Evolutionary conservation across 805 yeast species (phyloP).

Genomic region (Candida pseudofarinosa): DNA sequence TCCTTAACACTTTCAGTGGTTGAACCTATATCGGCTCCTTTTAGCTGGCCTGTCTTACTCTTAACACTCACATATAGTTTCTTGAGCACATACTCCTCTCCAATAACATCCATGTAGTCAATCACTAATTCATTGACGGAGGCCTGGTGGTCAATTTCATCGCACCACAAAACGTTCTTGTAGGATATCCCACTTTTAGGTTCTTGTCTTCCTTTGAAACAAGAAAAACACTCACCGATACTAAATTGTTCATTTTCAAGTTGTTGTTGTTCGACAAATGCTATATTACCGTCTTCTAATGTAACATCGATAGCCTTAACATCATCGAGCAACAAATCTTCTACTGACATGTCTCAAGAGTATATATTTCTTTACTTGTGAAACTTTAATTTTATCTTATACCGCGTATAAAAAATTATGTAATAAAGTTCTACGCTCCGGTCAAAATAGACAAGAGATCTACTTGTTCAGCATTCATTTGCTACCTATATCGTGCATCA

Average conservation of each 20-base stretch:
- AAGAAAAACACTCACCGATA: not conserved
- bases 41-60: not conserved
- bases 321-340: slow-evolving; percentile 10
- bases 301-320: slow-evolving; percentile 7
- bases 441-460: too few relatives aligned
- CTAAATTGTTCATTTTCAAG: not conserved
- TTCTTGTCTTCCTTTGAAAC: not conserved
- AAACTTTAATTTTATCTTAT: slow-evolving; percentile 3
- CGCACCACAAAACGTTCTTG: slow-evolving; percentile 23
- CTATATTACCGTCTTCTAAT: slow-evolving; percentile 8
- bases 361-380: slow-evolving; percentile 14
- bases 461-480: too few relatives aligned
- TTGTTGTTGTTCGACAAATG: slow-evolving; percentile 10
- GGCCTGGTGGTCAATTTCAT: slow-evolving; percentile 7
- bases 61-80: not conserved
- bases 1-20: not conserved
- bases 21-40: not conserved
- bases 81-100: not conserved
- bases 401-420: not conserved
- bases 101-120: slow-evolving; percentile 10
- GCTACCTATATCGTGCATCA: too few relatives aligned
- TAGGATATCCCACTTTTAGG: slow-evolving; percentile 15
- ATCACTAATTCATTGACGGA: slow-evolving; percentile 8
- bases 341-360: slow-evolving; percentile 8
- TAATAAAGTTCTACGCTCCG: too few relatives aligned